Conservation (phyloP, 2,329 filamentous ascomycete species). For the Alternaria gansuensis region DNA sequence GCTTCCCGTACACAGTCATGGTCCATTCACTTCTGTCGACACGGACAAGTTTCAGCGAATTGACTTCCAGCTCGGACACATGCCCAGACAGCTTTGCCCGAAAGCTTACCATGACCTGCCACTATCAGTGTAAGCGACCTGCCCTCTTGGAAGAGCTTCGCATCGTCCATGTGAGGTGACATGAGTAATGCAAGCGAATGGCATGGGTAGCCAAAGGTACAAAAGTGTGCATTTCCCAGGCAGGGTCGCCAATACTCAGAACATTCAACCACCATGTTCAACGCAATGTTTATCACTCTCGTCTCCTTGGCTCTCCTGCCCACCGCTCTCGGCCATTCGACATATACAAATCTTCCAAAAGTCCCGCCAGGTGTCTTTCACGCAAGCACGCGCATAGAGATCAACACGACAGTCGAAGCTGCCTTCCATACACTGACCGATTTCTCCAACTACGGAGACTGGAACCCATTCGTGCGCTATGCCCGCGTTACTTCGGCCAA, state of each 20-base stretch:
- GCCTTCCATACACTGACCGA: conserved; percentile 43
- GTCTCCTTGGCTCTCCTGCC: conserved; percentile 13
- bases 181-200: not conserved
- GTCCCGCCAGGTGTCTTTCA: conserved; percentile 42
- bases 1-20: not conserved
- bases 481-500: conserved; percentile 33
- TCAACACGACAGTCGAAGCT: conserved; percentile 31
- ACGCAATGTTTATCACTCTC: not conserved
- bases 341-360: conserved; percentile 41
- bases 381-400: conserved; percentile 38
- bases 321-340: conserved; percentile 10
- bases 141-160: not conserved
- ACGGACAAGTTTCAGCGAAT: not conserved
- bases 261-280: not conserved
- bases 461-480: conserved; percentile 47
- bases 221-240: conserved; percentile 5
- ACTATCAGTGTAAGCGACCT: not conserved
- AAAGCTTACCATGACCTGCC: not conserved
- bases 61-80: not conserved
- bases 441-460: conserved; percentile 40
- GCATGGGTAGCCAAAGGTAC: not conserved
- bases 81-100: conserved; percentile 2
- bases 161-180: not conserved
- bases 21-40: not conserved
- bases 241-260: not conserved